A percentile compares a stretch with the other conserved stretches of the same genome.
phyloP scores from a whole-genome alignment of 441 rosid genomes.

The Gossypium trilobum region DNA sequence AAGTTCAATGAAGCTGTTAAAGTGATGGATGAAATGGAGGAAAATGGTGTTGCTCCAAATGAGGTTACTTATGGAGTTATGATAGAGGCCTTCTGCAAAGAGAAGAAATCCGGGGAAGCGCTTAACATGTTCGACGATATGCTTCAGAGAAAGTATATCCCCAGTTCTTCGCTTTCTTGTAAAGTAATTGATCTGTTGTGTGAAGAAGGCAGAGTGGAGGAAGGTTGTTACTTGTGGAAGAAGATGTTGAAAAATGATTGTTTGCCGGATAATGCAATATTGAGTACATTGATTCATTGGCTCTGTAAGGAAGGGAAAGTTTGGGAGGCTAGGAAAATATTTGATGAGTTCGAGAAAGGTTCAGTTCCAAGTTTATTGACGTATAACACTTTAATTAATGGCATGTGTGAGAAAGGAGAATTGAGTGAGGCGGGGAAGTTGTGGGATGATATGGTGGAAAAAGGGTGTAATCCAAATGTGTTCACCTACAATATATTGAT shows the following conservation, averaged over 20 bases:
- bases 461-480: constrained; percentile 58
- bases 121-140: constrained; percentile 58
- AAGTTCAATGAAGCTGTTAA: constrained; percentile 55
- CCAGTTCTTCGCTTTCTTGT: constrained; percentile 63
- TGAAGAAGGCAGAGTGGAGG: constrained; percentile 49
- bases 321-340: constrained; percentile 58
- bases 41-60: constrained; percentile 53
- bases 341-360: constrained; percentile 68
- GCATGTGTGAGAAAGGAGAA: constrained; percentile 71
- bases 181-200: constrained; percentile 65
- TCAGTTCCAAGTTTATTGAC: constrained; percentile 65
- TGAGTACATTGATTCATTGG: constrained; percentile 78
- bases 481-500: constrained; percentile 66
- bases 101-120: constrained; percentile 61
- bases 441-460: constrained; percentile 92
- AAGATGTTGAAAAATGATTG: constrained; percentile 63
- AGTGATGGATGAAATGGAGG: constrained; percentile 86
- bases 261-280: constrained; percentile 63
- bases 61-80: constrained; percentile 77
- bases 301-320: constrained; percentile 66
- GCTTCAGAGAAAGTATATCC: constrained; percentile 52
- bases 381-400: constrained; percentile 63
- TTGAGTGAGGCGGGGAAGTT: constrained; percentile 58
- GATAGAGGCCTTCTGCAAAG: constrained; percentile 60
- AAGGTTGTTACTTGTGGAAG: constrained; percentile 64